Conservation (phyloP, 257 asterid genomes). For the Scutellaria galericulata region DNA sequence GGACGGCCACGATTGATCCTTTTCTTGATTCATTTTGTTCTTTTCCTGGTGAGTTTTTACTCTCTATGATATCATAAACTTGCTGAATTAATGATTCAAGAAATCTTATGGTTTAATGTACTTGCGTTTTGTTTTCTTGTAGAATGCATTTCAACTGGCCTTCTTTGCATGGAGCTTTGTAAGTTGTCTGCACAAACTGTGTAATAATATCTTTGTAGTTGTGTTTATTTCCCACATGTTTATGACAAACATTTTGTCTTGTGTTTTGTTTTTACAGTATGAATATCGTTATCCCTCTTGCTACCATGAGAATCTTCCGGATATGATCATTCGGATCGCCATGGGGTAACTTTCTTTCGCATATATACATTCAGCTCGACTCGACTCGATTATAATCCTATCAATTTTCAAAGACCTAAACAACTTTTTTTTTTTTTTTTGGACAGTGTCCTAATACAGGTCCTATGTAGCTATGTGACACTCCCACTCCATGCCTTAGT, state of each 20-base stretch:
- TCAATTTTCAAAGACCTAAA: no score
- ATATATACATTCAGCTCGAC: not conserved
- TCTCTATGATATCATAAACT: not conserved
- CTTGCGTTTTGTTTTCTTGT: constrained; percentile 31
- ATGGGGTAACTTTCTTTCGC: constrained; percentile 68
- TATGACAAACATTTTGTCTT: not conserved
- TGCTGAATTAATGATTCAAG: no score
- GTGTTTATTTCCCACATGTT: not conserved
- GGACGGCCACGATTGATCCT: constrained; percentile 69
- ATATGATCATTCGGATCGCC: constrained; percentile 64
- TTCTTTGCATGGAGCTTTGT: constrained; percentile 94
- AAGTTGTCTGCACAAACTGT: constrained; percentile 34
- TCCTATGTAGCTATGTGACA: constrained; percentile 87
- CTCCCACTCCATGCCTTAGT: constrained; percentile 94
- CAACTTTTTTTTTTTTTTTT: not conserved
- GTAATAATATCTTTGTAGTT: not conserved
- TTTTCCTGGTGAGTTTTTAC: constrained; percentile 58
- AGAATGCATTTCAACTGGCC: constrained; percentile 96
- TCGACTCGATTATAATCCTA: no score
- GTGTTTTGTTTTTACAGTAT: constrained; percentile 47
- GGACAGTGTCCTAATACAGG: constrained; percentile 65
- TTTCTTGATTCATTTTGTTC: constrained; percentile 75
- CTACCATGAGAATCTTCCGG: constrained; percentile 72
- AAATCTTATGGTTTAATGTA: not conserved
- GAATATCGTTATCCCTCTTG: constrained; percentile 81